Base-by-base conservation (phyloP, 768 basidiomycete genomes). In the Leccinum obscurum region DNA sequence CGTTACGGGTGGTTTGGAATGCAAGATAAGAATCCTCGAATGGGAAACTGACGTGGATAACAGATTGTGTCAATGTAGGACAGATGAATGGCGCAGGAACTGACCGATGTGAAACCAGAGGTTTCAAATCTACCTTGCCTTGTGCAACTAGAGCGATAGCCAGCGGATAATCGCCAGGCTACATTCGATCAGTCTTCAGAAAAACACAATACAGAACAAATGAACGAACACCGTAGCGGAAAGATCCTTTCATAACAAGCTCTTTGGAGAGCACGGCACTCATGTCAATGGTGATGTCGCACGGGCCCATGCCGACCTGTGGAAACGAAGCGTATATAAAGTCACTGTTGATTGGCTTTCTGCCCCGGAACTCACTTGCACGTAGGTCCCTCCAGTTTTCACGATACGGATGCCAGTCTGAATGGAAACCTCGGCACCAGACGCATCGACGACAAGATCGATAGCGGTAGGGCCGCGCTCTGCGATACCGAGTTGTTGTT, bases 341-440 rank as follows among this genome's bases (percentile, higher is more conserved):
- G 55, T 49, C 46, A 56, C 52, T 7, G 34, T 35, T 28, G 1
- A 39, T 56, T n/a, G 24, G 15, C 24, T 52, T 22, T 41, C 64
- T 72, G 22, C 17, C 54, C 34, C 26, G 26, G 26, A 50, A 54
- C 41, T 34, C 62, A 83, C 87, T 76, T 90, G 88, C 15, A 91
- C 85, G 68, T 85, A 83, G 3, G 83, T 87, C 52, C 93, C 92
- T 57, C 93, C 92, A 37, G 82, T 76, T 76, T 87, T 88, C 60
- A 85, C 88, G 54, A 95, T 76, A 69, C 85, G 83, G 63, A 94
- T 76, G 13, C 85, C 93, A 49, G 92, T 95, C 73, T 93, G 93
- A 61, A 97, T 91, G 54, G 93, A 96, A 6, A 87, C 87, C 73
- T 96, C 93, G 3, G 95, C 95, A 30, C 95, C 95, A 58, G 90